These are phyloP conservation scores for Fusarium nisikadoi DNA, from an alignment of 2,329 filamentous ascomycete genomes.

Conservation along the genomic window DNA sequence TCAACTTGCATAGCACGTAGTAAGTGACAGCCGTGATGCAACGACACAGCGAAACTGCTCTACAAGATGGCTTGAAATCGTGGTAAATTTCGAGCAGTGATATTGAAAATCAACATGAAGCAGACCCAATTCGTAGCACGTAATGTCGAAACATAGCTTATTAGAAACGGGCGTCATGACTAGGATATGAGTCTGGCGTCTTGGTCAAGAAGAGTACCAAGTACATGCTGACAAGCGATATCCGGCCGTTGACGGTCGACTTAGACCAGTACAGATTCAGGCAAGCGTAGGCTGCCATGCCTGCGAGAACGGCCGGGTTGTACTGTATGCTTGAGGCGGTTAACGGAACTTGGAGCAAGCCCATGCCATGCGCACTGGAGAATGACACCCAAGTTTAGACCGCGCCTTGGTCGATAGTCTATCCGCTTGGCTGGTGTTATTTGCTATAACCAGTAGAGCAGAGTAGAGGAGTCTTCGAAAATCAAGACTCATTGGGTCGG, in stretches of 20 bases:
- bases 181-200: slow-evolving; percentile 9
- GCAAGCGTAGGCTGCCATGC: slow-evolving; percentile 4
- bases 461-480: background rate
- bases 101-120: background rate
- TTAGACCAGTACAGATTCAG: background rate
- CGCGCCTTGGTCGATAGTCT: slow-evolving; percentile 13
- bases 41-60: background rate
- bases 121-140: background rate
- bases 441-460: background rate
- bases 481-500: slow-evolving; percentile 27
- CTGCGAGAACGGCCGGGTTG: slow-evolving; percentile 17
- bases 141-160: background rate
- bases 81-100: background rate
- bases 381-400: slow-evolving; percentile 11
- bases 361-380: slow-evolving; percentile 18
- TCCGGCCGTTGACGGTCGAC: slow-evolving; percentile 11
- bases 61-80: background rate
- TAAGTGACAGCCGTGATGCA: background rate
- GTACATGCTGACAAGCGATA: background rate
- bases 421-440: slow-evolving; percentile 7
- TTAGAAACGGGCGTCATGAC: slow-evolving; percentile 14
- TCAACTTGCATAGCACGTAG: background rate
- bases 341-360: slow-evolving; percentile 20
- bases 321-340: slow-evolving; percentile 26
- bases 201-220: background rate